These are phyloP conservation scores for Solanum gracilifrons DNA, from an alignment of 257 asterid species.

Conservation along the genomic window DNA sequence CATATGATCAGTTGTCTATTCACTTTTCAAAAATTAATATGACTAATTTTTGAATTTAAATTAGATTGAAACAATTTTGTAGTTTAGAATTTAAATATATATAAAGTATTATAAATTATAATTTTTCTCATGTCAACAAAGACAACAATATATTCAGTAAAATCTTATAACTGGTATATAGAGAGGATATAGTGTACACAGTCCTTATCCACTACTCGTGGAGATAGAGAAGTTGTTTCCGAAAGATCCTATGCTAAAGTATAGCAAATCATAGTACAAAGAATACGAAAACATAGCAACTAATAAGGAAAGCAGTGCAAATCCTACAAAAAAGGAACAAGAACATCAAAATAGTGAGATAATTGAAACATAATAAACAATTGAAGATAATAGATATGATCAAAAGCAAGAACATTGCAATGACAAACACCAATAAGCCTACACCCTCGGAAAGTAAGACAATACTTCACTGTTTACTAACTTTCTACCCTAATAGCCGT, in stretches of 20 bases:
- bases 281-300: background rate
- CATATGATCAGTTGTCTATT: background rate
- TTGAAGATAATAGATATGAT: background rate
- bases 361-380: no score
- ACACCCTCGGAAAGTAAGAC: background rate
- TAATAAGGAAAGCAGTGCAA: no score
- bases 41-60: background rate
- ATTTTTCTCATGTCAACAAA: background rate
- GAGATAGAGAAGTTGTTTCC: background rate
- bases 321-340: background rate
- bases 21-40: background rate
- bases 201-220: no score
- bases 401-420: background rate
- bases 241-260: no score
- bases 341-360: no score
- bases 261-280: background rate
- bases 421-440: background rate
- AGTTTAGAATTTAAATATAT: background rate
- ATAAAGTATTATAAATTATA: background rate
- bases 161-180: no score
- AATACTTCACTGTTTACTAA: no score
- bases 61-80: background rate
- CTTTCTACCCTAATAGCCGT: background rate
- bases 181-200: background rate
- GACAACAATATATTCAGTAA: no score